Percentiles rank a stretch among this genome's conserved stretches.
Conservation (phyloP, 2,329 filamentous ascomycete species). For the Trichoderma sp. region DNA sequence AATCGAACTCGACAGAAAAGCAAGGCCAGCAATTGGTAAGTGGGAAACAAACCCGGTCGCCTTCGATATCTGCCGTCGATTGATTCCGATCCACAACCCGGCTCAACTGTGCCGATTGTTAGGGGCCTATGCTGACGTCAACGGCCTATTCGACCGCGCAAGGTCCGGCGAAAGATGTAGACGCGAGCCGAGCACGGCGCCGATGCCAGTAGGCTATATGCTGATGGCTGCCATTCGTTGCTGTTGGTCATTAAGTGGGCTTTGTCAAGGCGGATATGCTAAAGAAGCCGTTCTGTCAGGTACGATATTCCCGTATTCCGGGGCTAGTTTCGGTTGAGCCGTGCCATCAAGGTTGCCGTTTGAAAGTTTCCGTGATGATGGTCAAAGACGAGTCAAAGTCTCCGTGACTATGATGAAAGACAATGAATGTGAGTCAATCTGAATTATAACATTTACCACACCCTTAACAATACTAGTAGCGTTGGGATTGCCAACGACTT, state of each 20-base stretch:
- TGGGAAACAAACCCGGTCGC: neutral
- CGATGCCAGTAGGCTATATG: neutral
- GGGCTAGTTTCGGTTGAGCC: neutral
- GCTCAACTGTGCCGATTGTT: slow-evolving; percentile 18
- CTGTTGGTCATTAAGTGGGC: neutral
- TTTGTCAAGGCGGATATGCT: neutral
- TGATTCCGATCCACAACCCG: slow-evolving; percentile 15
- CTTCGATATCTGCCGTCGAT: slow-evolving; percentile 12
- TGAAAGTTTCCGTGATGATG: neutral
- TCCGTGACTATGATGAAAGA: neutral
- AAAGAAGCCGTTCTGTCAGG: neutral
- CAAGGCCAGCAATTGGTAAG: neutral
- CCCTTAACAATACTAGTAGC: neutral
- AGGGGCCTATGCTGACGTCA: slow-evolving; percentile 18
- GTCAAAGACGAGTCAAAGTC: neutral
- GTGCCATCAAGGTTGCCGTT: neutral
- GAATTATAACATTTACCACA: neutral
- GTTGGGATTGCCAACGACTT: neutral
- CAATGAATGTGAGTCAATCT: neutral
- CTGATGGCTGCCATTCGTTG: neutral
- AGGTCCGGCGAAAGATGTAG: slow-evolving; percentile 1
- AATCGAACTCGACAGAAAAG: neutral
- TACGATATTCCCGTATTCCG: neutral
- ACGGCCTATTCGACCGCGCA: neutral
- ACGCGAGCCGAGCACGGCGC: slow-evolving; percentile 16